Percentiles rank a stretch among this genome's conserved stretches.
These are phyloP conservation scores for Linnemannia hyalina DNA, from an alignment of 192 early-diverging fungal genomes.

Conservation along the genomic window DNA sequence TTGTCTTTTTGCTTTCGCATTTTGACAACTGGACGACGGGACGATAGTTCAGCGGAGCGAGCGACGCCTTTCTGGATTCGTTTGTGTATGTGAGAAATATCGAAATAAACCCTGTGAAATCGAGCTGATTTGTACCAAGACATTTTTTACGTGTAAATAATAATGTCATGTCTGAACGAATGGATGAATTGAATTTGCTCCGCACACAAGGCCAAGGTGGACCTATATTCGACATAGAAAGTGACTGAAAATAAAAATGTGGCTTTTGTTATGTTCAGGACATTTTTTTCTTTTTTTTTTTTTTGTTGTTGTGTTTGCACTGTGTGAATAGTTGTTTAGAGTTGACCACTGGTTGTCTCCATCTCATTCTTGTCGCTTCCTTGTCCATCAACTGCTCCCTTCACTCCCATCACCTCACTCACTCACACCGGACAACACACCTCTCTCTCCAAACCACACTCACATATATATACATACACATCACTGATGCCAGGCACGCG, in stretches of 20 bases:
- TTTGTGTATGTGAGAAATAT: constrained; percentile 19
- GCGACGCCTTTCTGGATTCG: background rate
- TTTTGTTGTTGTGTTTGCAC: constrained; percentile 8
- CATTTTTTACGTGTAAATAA: background rate
- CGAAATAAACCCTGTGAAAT: constrained; percentile 26
- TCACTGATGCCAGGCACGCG: constrained; percentile 35
- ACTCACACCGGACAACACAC: background rate
- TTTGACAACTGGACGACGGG: constrained; percentile 12
- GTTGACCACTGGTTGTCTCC: constrained; percentile 2
- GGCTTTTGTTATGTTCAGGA: constrained; percentile 31
- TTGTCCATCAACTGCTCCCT: background rate
- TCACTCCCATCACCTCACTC: background rate
- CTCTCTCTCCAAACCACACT: background rate
- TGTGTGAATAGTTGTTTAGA: background rate
- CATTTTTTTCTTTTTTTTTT: constrained; percentile 26
- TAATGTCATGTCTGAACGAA: background rate
- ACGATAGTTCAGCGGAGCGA: constrained; percentile 11
- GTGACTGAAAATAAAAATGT: constrained; percentile 3
- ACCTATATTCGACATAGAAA: background rate
- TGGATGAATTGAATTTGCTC: too few species aligned
- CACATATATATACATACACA: background rate
- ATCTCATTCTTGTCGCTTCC: background rate
- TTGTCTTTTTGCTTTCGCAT: constrained; percentile 20
- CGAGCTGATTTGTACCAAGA: constrained; percentile 37
- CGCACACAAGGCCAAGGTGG: too few species aligned